Evolutionary conservation across 2,329 filamentous ascomycete genomes (phyloP).

Genomic region (Calonectria pteridis): DNA sequence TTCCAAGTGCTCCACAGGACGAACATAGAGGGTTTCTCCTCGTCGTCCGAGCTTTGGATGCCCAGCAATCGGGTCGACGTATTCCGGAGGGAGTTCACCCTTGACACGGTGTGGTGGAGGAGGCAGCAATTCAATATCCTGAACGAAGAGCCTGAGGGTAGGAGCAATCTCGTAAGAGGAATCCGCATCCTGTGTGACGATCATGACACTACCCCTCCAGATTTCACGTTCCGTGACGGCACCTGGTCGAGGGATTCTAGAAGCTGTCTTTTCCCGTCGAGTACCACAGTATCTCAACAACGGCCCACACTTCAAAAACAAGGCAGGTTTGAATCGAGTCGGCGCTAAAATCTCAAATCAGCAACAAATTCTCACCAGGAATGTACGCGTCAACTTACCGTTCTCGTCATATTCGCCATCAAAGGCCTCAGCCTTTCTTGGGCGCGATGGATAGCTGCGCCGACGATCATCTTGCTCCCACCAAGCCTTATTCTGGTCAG

Average conservation of each 20-base stretch:
- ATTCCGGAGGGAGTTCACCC: slow-evolving; percentile 79
- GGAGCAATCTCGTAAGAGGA: slow-evolving; percentile 87
- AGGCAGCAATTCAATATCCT: slow-evolving; percentile 85
- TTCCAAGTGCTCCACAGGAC: slow-evolving; percentile 87
- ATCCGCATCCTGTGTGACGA: slow-evolving; percentile 87
- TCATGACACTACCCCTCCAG: slow-evolving; percentile 96
- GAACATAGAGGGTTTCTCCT: slow-evolving; percentile 88
- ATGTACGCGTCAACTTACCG: slow-evolving; percentile 53
- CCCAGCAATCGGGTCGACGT: slow-evolving; percentile 90
- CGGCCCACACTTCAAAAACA: slow-evolving; percentile 92
- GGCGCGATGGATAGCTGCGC: slow-evolving; percentile 60
- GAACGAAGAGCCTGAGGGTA: slow-evolving; percentile 85
- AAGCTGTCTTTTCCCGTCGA: slow-evolving; percentile 68
- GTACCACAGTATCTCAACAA: slow-evolving; percentile 91
- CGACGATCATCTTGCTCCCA: slow-evolving; percentile 75
- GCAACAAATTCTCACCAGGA: slow-evolving; percentile 3
- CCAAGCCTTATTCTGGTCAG: slow-evolving; percentile 74
- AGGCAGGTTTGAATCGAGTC: slow-evolving; percentile 83
- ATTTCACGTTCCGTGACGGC: slow-evolving; percentile 73
- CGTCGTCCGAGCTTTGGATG: slow-evolving; percentile 87
- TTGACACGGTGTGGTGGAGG: slow-evolving; percentile 78
- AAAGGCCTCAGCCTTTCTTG: slow-evolving; percentile 72
- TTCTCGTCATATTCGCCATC: slow-evolving; percentile 77
- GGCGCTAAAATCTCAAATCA: slow-evolving; percentile 55
- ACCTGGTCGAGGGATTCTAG: slow-evolving; percentile 41